Base-by-base conservation (phyloP, 805 yeast genomes). In the Candida schatavii region DNA sequence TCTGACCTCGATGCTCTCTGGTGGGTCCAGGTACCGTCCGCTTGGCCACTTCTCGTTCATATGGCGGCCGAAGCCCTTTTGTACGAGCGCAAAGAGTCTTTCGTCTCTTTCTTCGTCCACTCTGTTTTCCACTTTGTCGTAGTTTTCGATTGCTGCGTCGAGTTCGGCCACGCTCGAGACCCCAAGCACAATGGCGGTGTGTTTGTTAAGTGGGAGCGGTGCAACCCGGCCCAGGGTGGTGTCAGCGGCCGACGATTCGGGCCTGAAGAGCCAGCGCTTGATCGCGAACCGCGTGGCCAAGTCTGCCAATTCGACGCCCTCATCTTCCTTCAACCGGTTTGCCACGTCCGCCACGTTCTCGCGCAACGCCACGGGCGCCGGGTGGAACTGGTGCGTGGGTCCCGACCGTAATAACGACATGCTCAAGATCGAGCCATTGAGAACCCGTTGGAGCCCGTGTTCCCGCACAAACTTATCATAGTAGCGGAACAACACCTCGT, bases 401-500 rank as follows among this genome's bases (percentile, higher is more conserved):
- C 73, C 81, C 0, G 84, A 75, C 45, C 95, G 74, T 43, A 90
- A 68, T 43, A 90, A 61, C 3, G 96, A 86, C 98, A 90, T 90
- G 42, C 90, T 80, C 45, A 91, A 68, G 29, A 93, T 89, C 1
- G 96, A 85, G 3, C 91, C 97, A 57, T 86, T 88, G 56, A 82
- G 62, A n/a, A 90, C 60, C 46, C 71, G 60, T 43, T 73, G 69
- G 23, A 89, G 69, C 4, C 78, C 75, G 10, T 85, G 78, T 5
- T 77, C 78, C 2, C 46, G 51, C 30, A 73, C 61, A 49, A 87
- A 80, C 28, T 66, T 67, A 4, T 70, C 73, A 50, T 71, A 59
- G 50, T 73, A 75, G 0, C 70, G 61, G 20, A 74, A 66, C 34
- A 85, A 64, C 4, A 46, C 56, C 17, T 78, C 74, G 61, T 89